These are phyloP conservation scores for Nemania bipapillata DNA, from an alignment of 2,329 filamentous ascomycete genomes.

Conservation along the genomic window DNA sequence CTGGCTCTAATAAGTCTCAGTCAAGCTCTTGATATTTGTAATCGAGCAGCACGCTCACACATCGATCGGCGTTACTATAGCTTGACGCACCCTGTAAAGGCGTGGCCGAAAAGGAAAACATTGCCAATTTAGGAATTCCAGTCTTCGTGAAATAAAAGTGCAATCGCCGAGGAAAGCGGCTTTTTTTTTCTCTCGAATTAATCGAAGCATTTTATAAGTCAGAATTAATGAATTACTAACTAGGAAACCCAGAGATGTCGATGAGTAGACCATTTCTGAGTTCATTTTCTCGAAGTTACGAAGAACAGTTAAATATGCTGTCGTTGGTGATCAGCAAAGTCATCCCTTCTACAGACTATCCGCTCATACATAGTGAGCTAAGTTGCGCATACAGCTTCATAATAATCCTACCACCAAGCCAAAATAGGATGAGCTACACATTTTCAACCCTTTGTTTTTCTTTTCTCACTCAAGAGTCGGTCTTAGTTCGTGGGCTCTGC, in stretches of 20 bases:
- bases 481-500: background rate
- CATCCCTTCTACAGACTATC: conserved; percentile 6
- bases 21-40: conserved; percentile 5
- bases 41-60: conserved; percentile 1
- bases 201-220: background rate
- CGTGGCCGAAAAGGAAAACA: background rate
- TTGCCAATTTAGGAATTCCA: conserved; percentile 6
- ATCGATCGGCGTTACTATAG: conserved; percentile 15
- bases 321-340: conserved; percentile 28
- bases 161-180: conserved; percentile 15
- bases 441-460: background rate
- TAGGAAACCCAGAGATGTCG: background rate
- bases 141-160: conserved; percentile 6
- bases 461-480: background rate
- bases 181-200: background rate
- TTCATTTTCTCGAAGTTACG: background rate
- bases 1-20: conserved; percentile 31
- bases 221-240: conserved; percentile 5
- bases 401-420: background rate
- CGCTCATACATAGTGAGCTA: background rate
- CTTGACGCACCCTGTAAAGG: background rate
- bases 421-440: conserved; percentile 3
- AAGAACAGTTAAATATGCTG: background rate
- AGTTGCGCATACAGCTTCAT: conserved; percentile 16
- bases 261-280: background rate